Percentiles rank a stretch among this genome's conserved stretches.
Conservation (phyloP, 352 stramenopile genomes). For the Globisporangium nodosum region DNA sequence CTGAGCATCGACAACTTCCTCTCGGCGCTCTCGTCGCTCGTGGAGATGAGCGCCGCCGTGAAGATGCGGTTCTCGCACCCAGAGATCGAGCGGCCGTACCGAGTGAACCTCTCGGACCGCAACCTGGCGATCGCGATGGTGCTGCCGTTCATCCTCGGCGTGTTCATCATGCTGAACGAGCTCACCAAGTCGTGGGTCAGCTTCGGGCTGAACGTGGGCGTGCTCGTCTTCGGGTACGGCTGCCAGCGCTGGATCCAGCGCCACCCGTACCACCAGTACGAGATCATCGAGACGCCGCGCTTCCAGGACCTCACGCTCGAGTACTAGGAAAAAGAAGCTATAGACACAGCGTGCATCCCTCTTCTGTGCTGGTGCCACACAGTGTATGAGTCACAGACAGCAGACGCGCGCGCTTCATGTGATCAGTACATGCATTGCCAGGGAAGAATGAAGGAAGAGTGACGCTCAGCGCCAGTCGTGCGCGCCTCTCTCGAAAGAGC, state of each 20-base stretch:
- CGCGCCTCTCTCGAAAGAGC: too few species aligned
- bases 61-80: constrained; percentile 74
- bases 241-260: constrained; percentile 62
- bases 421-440: too few species aligned
- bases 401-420: too few species aligned
- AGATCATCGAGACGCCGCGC: constrained; percentile 29
- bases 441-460: too few species aligned
- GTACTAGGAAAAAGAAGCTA: constrained; percentile 5
- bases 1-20: constrained; percentile 80
- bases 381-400: too few species aligned
- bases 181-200: constrained; percentile 71
- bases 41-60: constrained; percentile 74
- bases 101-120: constrained; percentile 61
- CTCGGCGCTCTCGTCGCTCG: constrained; percentile 59
- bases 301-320: constrained; percentile 47
- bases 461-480: neutral
- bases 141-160: constrained; percentile 55
- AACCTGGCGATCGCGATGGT: constrained; percentile 39
- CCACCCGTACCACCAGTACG: constrained; percentile 62
- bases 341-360: too few species aligned
- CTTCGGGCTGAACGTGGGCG: constrained; percentile 48
- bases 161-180: constrained; percentile 80
- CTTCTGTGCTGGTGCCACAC: neutral
- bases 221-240: constrained; percentile 40
- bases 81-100: constrained; percentile 67